A percentile compares a stretch with the other conserved stretches of the same genome.
phyloP scores from a whole-genome alignment of 495 filamentous ascomycete species.

The Neurospora sp. region DNA sequence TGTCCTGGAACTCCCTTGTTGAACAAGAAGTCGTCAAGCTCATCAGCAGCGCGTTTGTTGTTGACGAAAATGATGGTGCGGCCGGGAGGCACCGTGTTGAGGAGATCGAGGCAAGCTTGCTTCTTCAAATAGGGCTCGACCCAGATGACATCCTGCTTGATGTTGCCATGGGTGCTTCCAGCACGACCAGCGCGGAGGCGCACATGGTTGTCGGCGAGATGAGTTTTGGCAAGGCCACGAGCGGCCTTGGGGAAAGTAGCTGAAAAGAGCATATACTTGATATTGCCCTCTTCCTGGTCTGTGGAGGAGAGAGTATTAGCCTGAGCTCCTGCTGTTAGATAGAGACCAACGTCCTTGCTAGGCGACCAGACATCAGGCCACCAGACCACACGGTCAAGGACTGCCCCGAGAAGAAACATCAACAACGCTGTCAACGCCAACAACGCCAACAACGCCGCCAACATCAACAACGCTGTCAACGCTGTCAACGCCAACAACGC shows the following conservation, averaged over 20 bases:
- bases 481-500: background rate
- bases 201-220: conserved; percentile 34
- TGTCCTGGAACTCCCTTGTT: conserved; percentile 47
- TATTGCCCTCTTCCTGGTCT: conserved; percentile 72
- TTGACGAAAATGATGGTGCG: conserved; percentile 94
- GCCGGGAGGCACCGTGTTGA: conserved; percentile 53
- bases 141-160: conserved; percentile 64
- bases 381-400: conserved; percentile 49
- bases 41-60: conserved; percentile 59
- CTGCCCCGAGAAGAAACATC: background rate
- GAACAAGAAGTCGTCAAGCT: conserved; percentile 78
- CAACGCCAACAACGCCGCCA: background rate
- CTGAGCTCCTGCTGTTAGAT: background rate
- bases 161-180: conserved; percentile 68
- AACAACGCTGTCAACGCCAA: background rate
- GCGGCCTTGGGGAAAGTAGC: conserved; percentile 78
- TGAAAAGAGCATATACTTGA: conserved; percentile 82
- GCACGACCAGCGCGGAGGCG: conserved; percentile 77
- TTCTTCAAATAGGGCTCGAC: conserved; percentile 55
- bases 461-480: background rate
- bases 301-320: conserved; percentile 14
- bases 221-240: conserved; percentile 53
- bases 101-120: conserved; percentile 58
- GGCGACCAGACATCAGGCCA: background rate
- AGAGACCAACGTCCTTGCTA: background rate